A percentile compares a stretch with the other conserved stretches of the same genome.
Conservation (phyloP, 306 rosid genomes). For the Abrus precatorius region DNA sequence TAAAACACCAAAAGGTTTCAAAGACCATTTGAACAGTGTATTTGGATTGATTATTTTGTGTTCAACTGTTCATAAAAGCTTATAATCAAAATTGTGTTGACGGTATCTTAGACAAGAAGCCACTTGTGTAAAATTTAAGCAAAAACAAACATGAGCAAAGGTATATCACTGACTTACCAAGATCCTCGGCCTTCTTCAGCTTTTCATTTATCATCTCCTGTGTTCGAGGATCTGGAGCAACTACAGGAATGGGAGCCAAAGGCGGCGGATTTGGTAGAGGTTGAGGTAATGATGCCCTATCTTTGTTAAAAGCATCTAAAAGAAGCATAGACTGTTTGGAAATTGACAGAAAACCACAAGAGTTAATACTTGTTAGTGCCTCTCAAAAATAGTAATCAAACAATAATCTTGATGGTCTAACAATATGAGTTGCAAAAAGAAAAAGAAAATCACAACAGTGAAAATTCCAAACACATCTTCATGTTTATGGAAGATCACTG, state of each 20-base stretch:
- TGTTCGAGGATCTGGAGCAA: conserved; percentile 86
- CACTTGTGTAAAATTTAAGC: conserved; percentile 8
- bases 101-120: neutral
- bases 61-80: neutral
- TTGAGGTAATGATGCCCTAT: conserved; percentile 96
- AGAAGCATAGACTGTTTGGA: conserved; percentile 83
- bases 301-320: conserved; percentile 96
- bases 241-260: conserved; percentile 84
- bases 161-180: conserved; percentile 65
- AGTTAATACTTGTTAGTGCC: conserved; percentile 9
- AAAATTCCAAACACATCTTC: conserved; percentile 15
- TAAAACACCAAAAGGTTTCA: conserved; percentile 1
- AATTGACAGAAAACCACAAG: conserved; percentile 33
- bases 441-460: conserved; percentile 6
- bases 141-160: conserved; percentile 6
- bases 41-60: neutral
- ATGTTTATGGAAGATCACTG: conserved; percentile 39
- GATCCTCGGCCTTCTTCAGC: conserved; percentile 98
- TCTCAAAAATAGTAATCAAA: neutral
- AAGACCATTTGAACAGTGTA: conserved; percentile 6
- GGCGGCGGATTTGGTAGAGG: conserved; percentile 93
- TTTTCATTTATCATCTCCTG: conserved; percentile 99
- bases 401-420: conserved; percentile 17
- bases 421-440: conserved; percentile 16
- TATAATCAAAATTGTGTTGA: conserved; percentile 5